Evolutionary conservation across 2,329 filamentous ascomycete species (phyloP), one percentile per base, ranked within the genome.

Genomic region (Pseudocercospora eumusae): DNA sequence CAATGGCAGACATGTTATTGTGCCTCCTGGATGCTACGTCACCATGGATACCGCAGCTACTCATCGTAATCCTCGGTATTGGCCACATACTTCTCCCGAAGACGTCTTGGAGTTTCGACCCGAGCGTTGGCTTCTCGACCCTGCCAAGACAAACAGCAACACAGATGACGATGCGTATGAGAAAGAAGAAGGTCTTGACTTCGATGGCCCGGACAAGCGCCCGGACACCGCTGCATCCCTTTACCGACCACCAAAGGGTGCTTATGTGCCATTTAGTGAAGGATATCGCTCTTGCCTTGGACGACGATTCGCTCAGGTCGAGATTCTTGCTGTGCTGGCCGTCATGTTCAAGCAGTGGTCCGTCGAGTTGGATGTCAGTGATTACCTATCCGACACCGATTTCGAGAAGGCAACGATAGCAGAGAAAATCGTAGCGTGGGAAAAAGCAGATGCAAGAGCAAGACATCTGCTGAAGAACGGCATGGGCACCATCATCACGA

Each of bases 21-120:
- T 92, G 13, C 89, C 90, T 0, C 80, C 76, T 8, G 81, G 79
- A 21, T 79, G 81, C 11, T 75, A 81, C 57, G 78, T 93, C 64
- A 82, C 80, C 3, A 74, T 93, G 21, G 78, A 79, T 57, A 81
- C 82, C 0, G 77, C 85, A 4, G 81, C 81, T 5, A 79, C 81
- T 2, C 88, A 92, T 57, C 83, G 85, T 40, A 90, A 92, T 74
- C 89, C 89, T 10, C 85, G 83, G 54, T 87, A 88, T 74, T 93
- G 91, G 90, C 89, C 89, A 11, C 71, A 74, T 60, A 73, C 70
- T 3, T 72, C 74, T 0, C 72, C 75, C 31, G 74, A 84, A 55
- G 89, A 93, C 68, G 75, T 90, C 1, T 80, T 88, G 57, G 84
- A 89, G 61, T 93, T 87, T 75, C 79, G 86, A 53, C 89, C 90